phyloP scores from a whole-genome alignment of 306 rosid species.

The Cajanus cajan region DNA sequence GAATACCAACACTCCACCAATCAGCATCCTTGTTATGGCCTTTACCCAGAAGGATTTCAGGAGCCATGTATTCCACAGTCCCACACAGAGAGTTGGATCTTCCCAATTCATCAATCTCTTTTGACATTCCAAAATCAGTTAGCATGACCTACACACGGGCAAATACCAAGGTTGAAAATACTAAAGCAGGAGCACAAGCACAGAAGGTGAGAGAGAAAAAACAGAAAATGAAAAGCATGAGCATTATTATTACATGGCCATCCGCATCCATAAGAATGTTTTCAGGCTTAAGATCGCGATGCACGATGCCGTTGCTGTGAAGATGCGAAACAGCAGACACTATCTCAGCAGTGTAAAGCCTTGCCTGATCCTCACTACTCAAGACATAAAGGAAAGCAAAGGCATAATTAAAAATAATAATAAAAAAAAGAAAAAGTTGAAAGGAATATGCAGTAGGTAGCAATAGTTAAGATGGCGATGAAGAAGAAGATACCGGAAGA shows the following conservation, averaged over 20 bases:
- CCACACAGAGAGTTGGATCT: conserved; percentile 97
- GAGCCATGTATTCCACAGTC: conserved; percentile 96
- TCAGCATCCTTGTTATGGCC: conserved; percentile 98
- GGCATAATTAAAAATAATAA: conserved; percentile 30
- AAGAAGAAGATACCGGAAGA: conserved; percentile 63
- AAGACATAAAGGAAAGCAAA: conserved; percentile 42
- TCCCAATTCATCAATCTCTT: conserved; percentile 78
- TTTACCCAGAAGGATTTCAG: conserved; percentile 75
- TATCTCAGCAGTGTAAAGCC: conserved; percentile 91
- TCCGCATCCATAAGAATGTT: conserved; percentile 88
- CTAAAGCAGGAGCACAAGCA: not conserved
- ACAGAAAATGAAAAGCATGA: not conserved
- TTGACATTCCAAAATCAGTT: conserved; percentile 94
- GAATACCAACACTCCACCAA: conserved; percentile 97
- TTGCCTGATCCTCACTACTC: conserved; percentile 96
- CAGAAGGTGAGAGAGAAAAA: not conserved
- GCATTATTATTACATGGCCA: conserved; percentile 74
- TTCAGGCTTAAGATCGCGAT: conserved; percentile 96
- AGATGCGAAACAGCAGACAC: conserved; percentile 95
- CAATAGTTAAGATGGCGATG: not conserved
- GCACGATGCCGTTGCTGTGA: conserved; percentile 84
- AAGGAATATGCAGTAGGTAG: not conserved
- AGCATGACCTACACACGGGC: conserved; percentile 66
- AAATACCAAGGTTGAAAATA: too few relatives aligned
- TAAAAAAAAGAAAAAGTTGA: not conserved